phyloP scores from a whole-genome alignment of 345 rosid species.

The Lagerstroemia speciosa region DNA sequence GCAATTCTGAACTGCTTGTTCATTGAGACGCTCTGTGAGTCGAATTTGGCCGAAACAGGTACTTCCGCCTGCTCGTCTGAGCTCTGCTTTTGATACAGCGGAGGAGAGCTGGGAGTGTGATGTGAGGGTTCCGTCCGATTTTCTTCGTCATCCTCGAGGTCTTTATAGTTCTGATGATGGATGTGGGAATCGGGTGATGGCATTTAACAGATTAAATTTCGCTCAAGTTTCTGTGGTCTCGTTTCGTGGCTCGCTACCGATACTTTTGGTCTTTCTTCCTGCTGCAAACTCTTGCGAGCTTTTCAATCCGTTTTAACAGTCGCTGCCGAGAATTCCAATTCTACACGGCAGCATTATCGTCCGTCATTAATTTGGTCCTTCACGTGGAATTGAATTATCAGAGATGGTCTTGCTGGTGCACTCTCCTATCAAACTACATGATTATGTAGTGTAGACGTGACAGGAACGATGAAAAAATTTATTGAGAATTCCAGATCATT shows the following conservation, averaged over 20 bases:
- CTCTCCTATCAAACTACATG: neutral
- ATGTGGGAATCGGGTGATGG: neutral
- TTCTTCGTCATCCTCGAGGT: slow-evolving; percentile 43
- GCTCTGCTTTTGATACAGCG: no score
- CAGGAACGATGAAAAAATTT: no score
- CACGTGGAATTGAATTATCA: neutral
- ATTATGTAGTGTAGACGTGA: no score
- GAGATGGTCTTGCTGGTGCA: neutral
- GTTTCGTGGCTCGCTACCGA: neutral
- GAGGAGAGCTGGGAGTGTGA: no score
- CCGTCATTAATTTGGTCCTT: neutral
- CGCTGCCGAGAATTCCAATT: neutral
- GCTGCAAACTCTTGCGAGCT: neutral
- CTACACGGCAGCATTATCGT: neutral
- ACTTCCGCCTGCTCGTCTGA: neutral
- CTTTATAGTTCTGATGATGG: neutral
- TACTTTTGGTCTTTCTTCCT: neutral
- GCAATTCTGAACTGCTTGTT: neutral
- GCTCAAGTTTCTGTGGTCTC: neutral
- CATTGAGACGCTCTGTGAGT: neutral
- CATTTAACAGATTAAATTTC: neutral
- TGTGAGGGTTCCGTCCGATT: no score
- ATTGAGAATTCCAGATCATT: no score
- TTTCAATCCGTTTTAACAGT: neutral
- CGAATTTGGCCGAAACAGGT: neutral